Evolutionary conservation across 495 filamentous ascomycete species (phyloP).

Genomic region (Penicillium diatomitis): DNA sequence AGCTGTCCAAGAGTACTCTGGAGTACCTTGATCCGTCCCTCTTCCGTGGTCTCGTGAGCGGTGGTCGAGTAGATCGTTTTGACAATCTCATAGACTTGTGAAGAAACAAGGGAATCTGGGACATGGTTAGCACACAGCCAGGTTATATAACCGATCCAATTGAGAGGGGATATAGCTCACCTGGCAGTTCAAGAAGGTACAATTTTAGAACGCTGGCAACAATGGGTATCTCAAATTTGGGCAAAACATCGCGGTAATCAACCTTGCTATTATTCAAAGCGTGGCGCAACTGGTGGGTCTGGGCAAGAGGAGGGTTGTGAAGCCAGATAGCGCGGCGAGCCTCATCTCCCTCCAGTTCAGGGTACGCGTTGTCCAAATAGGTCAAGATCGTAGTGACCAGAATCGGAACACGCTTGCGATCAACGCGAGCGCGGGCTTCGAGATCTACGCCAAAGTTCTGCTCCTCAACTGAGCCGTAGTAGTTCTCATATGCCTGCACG

Average conservation of each 20-base stretch:
- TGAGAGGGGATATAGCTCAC: constrained; percentile 38
- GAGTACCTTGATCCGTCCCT: constrained; percentile 79
- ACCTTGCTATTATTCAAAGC: constrained; percentile 82
- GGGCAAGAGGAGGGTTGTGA: constrained; percentile 74
- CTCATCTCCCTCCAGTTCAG: constrained; percentile 95
- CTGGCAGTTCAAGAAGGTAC: constrained; percentile 91
- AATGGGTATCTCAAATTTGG: constrained; percentile 84
- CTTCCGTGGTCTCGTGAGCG: constrained; percentile 60
- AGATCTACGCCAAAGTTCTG: constrained; percentile 97
- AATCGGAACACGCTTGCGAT: constrained; percentile 89
- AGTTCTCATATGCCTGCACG: constrained; percentile 95
- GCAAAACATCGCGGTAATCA: constrained; percentile 64
- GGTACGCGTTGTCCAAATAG: constrained; percentile 91
- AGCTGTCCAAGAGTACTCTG: constrained; percentile 94
- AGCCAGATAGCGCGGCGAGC: constrained; percentile 90
- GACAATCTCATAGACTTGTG: constrained; percentile 97
- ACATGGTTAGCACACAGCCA: background rate
- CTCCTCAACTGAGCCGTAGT: constrained; percentile 95
- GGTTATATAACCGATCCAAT: too few species aligned
- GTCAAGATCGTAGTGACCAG: constrained; percentile 89
- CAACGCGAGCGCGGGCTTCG: constrained; percentile 83
- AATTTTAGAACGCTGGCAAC: constrained; percentile 90
- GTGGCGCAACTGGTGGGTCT: constrained; percentile 76
- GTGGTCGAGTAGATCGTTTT: constrained; percentile 82
- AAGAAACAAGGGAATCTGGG: constrained; percentile 90